Evolutionary conservation across 371 early-diverging fungal species (phyloP), one percentile per base, ranked within the genome.

Genomic region (Apophysomyces variabilis): DNA sequence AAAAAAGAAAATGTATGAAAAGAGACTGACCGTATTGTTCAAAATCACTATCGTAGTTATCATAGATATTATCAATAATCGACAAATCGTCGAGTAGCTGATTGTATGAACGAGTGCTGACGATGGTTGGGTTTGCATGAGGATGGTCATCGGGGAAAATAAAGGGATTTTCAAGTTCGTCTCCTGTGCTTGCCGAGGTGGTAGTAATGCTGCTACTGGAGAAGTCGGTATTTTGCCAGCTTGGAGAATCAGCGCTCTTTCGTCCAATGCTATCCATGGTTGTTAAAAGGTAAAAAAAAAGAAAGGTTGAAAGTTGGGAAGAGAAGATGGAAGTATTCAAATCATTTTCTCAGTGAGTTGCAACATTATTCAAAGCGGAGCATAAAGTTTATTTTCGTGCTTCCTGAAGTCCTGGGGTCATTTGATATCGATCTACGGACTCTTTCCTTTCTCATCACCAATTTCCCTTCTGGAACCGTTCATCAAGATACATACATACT

Each of bases 261-360:
- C 54, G n/a, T 50, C 54, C 54, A 21, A 50, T 50, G 21, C 54
- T 50, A 9, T 50, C 54, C 54, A 50, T 50, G 16, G 4, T 45
- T 5, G 21, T 18, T 7, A n/a, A 26, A 21, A 18, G 21, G 47
- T n/a, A n/a, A 50, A 50, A 18, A 50, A 18, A 21, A 26, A 50
- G 67, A 72, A 65, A 72, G 72, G 61, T 72, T 72, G 70, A 72
- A 75, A 67, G 61, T 69, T 65, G 72, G 69, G 38, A 60, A 60
- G 43, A 43, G n/a, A 6, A 60, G 39, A 43, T 18, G 56, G 16
- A 36, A 56, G 56, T 5, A 26, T 56, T 50, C 5, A 6, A 57
- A 44, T 38, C 47, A 13, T 57, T 61, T 26, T 46, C 57, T 50
- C 14, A 21, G 18, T 18, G 16, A 13, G 35, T 56, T 26, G 11